A percentile compares a stretch with the other conserved stretches of the same genome.
Conservation (phyloP, 208 protist genomes). For the Herpetomonas samuelpessoai region DNA sequence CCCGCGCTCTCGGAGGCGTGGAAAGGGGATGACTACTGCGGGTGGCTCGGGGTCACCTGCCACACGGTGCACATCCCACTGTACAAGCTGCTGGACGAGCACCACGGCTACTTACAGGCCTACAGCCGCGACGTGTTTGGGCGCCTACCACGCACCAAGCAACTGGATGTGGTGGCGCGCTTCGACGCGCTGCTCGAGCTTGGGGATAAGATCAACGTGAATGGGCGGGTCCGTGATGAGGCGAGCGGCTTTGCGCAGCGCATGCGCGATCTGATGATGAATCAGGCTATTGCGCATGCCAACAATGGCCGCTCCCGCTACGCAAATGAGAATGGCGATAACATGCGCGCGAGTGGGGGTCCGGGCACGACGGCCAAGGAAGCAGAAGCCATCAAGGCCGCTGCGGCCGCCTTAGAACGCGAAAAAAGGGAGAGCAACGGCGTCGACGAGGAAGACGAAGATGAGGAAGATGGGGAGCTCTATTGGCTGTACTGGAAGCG, state of each 20-base stretch:
- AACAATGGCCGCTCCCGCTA: neutral
- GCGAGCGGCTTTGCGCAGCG: conserved; percentile 1
- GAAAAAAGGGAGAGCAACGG: no score
- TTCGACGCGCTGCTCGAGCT: neutral
- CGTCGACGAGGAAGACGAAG: neutral
- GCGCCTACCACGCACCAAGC: conserved; percentile 7
- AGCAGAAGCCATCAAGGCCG: no score
- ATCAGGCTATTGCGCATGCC: neutral
- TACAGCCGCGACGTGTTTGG: conserved; percentile 19
- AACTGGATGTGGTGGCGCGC: neutral
- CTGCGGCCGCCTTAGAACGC: no score
- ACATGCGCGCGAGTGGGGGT: neutral
- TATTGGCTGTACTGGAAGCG: no score
- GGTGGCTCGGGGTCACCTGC: conserved; percentile 46
- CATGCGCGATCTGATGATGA: neutral
- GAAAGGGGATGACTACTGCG: conserved; percentile 48
- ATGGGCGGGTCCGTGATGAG: neutral
- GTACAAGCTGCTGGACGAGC: conserved; percentile 34
- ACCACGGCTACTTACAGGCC: conserved; percentile 26
- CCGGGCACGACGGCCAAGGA: neutral
- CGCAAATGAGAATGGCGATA: neutral
- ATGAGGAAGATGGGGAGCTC: no score
- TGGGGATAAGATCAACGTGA: neutral
- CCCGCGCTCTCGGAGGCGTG: conserved; percentile 35
- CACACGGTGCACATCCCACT: conserved; percentile 27